Evolutionary conservation across 2,329 filamentous ascomycete genomes (phyloP).

Genomic region (Colletotrichum sansevieriae): DNA sequence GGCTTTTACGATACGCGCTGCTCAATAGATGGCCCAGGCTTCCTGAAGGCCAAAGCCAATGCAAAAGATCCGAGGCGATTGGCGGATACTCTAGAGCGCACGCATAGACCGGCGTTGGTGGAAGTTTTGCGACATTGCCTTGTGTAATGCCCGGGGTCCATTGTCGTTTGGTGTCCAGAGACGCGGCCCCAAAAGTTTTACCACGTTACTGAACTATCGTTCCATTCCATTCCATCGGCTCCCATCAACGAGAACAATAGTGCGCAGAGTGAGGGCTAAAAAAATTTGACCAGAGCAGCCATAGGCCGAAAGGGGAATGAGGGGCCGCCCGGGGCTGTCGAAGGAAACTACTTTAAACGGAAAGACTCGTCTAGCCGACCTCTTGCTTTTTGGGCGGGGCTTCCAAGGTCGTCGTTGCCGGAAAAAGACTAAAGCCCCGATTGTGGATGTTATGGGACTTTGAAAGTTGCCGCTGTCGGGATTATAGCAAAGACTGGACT

Average conservation of each 20-base stretch:
- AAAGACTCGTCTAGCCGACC: not conserved
- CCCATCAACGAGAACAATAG: slow-evolving; percentile 7
- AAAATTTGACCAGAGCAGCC: not conserved
- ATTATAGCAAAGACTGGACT: not conserved
- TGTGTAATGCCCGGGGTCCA: slow-evolving; percentile 4
- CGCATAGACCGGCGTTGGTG: not conserved
- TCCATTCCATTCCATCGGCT: slow-evolving; percentile 34
- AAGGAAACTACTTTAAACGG: not conserved
- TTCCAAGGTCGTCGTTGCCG: slow-evolving; percentile 5
- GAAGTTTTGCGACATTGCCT: not conserved
- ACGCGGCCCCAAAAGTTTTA: slow-evolving; percentile 6
- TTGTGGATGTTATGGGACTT: slow-evolving; percentile 13
- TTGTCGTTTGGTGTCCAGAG: slow-evolving; percentile 16
- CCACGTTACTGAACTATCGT: slow-evolving; percentile 1
- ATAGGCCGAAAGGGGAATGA: slow-evolving; percentile 15
- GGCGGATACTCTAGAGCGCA: not conserved
- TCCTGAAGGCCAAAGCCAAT: not conserved
- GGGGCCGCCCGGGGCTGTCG: slow-evolving; percentile 23
- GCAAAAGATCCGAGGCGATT: not conserved
- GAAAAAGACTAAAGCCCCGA: slow-evolving; percentile 6
- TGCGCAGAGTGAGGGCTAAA: not conserved
- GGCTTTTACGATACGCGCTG: slow-evolving; percentile 9
- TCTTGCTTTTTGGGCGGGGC: slow-evolving; percentile 10
- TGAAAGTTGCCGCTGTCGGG: slow-evolving; percentile 13
- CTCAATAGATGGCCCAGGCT: slow-evolving; percentile 21